Conservation (phyloP, 2,329 filamentous ascomycete species). For the Parastagonospora avenae region DNA sequence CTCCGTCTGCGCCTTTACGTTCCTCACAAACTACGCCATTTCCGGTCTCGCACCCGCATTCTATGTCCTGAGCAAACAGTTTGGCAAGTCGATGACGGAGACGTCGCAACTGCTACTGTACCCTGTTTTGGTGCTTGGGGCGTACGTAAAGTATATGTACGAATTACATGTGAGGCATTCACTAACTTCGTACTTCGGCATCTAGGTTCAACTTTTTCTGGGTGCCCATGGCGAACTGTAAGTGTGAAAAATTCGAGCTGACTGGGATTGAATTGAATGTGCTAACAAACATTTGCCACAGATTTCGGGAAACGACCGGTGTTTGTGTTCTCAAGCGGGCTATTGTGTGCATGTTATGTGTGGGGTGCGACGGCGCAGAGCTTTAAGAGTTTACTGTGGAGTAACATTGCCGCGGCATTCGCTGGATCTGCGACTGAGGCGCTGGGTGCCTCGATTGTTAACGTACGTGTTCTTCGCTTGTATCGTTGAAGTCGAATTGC, state of each 20-base stretch:
- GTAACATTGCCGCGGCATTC: constrained; percentile 53
- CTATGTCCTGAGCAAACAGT: constrained; percentile 53
- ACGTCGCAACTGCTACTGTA: constrained; percentile 49
- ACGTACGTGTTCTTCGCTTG: constrained; percentile 8
- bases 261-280: neutral
- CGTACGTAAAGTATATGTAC: no score
- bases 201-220: constrained; percentile 61
- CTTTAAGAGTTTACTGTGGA: constrained; percentile 53
- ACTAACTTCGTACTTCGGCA: no score
- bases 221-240: constrained; percentile 54
- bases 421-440: constrained; percentile 54
- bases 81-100: constrained; percentile 52
- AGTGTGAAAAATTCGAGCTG: neutral
- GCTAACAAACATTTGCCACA: neutral
- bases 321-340: constrained; percentile 51
- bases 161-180: no score
- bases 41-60: constrained; percentile 52
- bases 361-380: constrained; percentile 53
- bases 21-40: constrained; percentile 54
- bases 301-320: constrained; percentile 55
- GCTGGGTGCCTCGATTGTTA: constrained; percentile 49
- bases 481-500: neutral
- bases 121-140: constrained; percentile 55
- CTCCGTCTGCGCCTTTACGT: constrained; percentile 53
- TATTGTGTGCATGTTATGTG: constrained; percentile 54